Conservation (phyloP, 2,329 filamentous ascomycete genomes). For the Allantophomopsis lycopodina region DNA sequence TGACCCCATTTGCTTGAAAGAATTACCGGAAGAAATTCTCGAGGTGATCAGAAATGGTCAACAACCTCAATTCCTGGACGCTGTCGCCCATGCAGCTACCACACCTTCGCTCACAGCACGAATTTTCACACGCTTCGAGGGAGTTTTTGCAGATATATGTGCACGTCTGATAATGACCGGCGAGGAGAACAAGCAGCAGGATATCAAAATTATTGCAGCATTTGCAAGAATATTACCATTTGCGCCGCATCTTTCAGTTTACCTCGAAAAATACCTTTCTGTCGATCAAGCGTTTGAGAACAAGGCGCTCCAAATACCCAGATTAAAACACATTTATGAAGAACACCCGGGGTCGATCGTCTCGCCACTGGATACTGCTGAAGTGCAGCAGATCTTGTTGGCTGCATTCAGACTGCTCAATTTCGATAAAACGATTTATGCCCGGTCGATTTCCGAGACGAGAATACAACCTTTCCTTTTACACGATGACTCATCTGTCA, state of each 20-base stretch:
- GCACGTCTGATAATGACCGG: slow-evolving; percentile 54
- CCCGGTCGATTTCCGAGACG: slow-evolving; percentile 46
- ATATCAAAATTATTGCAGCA: slow-evolving; percentile 42
- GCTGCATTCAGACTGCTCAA: slow-evolving; percentile 68
- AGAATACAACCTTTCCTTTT: slow-evolving; percentile 57
- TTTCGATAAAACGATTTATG: slow-evolving; percentile 59
- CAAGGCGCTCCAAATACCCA: no score
- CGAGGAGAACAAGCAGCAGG: slow-evolving; percentile 4
- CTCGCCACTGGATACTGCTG: slow-evolving; percentile 21
- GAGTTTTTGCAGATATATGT: slow-evolving; percentile 68
- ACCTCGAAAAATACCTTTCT: slow-evolving; percentile 39
- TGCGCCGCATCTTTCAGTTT: slow-evolving; percentile 65
- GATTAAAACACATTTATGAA: slow-evolving; percentile 1
- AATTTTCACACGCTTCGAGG: slow-evolving; percentile 62
- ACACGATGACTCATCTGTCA: slow-evolving; percentile 43
- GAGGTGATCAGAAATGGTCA: slow-evolving; percentile 49
- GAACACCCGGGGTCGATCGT: slow-evolving; percentile 7
- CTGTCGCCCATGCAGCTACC: slow-evolving; percentile 56
- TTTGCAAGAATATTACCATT: slow-evolving; percentile 73
- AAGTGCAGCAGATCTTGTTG: slow-evolving; percentile 38
- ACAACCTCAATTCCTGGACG: slow-evolving; percentile 55
- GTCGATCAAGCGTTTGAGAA: slow-evolving; percentile 1
- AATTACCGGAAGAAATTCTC: slow-evolving; percentile 58
- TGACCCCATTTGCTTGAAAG: slow-evolving; percentile 36
- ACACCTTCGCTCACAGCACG: slow-evolving; percentile 55